phyloP scores from a whole-genome alignment of 139 green algal genomes.

The Chlamydomonas sphaeroides region DNA sequence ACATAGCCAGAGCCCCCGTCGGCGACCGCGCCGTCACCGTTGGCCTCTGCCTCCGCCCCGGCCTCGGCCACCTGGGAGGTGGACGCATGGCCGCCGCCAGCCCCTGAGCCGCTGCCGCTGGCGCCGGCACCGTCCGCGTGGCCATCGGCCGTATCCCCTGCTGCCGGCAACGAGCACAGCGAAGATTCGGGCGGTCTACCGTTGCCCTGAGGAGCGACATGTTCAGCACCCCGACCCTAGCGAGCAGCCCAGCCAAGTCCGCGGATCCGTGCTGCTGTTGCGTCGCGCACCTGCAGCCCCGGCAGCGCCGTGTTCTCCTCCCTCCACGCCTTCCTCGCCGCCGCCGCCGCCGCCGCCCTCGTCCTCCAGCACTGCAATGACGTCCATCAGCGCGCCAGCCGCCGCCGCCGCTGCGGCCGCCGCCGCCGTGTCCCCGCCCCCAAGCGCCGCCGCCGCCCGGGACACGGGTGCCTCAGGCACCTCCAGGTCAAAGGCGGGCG shows the following conservation, averaged over 20 bases:
- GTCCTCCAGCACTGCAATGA: constrained; percentile 2
- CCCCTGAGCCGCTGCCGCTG: neutral
- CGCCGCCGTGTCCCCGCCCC: neutral
- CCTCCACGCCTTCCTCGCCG: neutral
- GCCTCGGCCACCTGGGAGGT: neutral
- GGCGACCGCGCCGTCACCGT: neutral
- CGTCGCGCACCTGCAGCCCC: neutral
- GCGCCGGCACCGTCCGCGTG: neutral
- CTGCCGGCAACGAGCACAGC: neutral
- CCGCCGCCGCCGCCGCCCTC: neutral
- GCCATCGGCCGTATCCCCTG: neutral
- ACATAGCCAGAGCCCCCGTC: neutral
- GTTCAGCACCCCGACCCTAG: too few relatives aligned
- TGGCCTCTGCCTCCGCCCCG: too few relatives aligned
- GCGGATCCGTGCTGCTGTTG: neutral
- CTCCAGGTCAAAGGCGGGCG: neutral
- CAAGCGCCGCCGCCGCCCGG: neutral
- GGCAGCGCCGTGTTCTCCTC: neutral
- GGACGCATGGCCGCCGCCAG: neutral
- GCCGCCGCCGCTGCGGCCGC: neutral
- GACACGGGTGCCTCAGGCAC: neutral
- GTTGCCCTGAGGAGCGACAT: too few relatives aligned
- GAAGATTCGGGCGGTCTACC: too few relatives aligned
- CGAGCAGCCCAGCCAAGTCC: neutral
- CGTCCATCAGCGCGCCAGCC: neutral